These are phyloP conservation scores for Vitis cinerea DNA, from an alignment of 164 flowering plant genomes.

Conservation along the genomic window DNA sequence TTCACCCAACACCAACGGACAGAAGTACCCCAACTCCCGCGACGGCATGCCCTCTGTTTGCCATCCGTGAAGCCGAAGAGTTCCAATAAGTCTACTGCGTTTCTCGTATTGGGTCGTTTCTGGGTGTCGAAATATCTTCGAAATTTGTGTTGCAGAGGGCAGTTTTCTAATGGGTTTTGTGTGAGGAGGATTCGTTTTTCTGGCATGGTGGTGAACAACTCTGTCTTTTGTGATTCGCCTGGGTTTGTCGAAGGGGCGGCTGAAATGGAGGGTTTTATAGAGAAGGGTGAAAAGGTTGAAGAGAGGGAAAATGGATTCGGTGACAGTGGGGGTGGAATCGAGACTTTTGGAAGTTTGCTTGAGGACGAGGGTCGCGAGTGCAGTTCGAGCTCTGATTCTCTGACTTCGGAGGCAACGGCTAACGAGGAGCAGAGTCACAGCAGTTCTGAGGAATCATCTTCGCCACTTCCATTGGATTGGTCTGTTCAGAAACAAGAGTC, in stretches of 20 bases:
- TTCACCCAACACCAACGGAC: slow-evolving; percentile 23
- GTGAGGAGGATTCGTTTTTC: slow-evolving; percentile 17
- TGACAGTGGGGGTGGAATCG: slow-evolving; percentile 18
- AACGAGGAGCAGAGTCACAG: slow-evolving; percentile 53
- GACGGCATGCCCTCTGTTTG: slow-evolving; percentile 19
- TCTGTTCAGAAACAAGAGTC: slow-evolving; percentile 24
- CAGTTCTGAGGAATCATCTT: slow-evolving; percentile 43
- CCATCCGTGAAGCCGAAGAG: slow-evolving; percentile 11
- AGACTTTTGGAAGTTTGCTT: slow-evolving; percentile 21
- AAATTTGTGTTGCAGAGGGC: slow-evolving; percentile 12
- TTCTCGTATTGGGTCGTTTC: slow-evolving; percentile 15
- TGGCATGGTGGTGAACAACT: slow-evolving; percentile 41
- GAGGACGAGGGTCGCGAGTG: slow-evolving; percentile 38
- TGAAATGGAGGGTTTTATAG: slow-evolving; percentile 39
- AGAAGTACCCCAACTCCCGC: slow-evolving; percentile 13
- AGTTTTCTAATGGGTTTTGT: slow-evolving; percentile 21
- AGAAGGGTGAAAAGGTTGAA: slow-evolving; percentile 18
- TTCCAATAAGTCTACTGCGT: slow-evolving; percentile 9
- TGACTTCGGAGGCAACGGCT: slow-evolving; percentile 42
- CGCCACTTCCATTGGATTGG: slow-evolving; percentile 45
- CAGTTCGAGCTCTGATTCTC: slow-evolving; percentile 49
- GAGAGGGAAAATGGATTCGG: slow-evolving; percentile 16
- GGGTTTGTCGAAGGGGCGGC: slow-evolving; percentile 18
- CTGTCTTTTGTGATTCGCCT: slow-evolving; percentile 34
- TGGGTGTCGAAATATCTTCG: slow-evolving; percentile 31